Percentiles rank a stretch among this genome's conserved stretches.
Evolutionary conservation across 2,329 filamentous ascomycete species (phyloP).

Genomic region (Colletotrichum sojae): DNA sequence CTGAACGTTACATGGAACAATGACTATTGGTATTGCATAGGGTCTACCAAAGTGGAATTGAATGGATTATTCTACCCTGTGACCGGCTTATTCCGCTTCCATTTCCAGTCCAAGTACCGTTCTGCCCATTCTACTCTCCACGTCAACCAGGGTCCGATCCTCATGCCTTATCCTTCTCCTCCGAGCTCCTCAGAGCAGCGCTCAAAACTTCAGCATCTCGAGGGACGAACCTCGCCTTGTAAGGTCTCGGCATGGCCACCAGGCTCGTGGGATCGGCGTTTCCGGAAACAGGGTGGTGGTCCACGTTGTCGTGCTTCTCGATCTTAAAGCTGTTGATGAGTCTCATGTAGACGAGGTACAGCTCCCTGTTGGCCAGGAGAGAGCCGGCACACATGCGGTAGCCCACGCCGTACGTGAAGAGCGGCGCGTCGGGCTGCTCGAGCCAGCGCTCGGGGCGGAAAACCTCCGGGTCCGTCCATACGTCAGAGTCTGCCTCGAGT

Average conservation of each 20-base stretch:
- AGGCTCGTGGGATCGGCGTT: slow-evolving; percentile 74
- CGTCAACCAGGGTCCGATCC: not conserved
- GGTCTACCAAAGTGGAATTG: too few relatives aligned
- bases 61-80: too few relatives aligned
- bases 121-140: too few relatives aligned
- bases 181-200: not conserved
- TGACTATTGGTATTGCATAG: too few relatives aligned
- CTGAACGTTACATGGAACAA: too few relatives aligned
- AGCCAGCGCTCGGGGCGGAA: slow-evolving; percentile 68
- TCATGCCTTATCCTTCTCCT: not conserved
- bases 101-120: too few relatives aligned
- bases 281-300: slow-evolving; percentile 72
- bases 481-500: slow-evolving; percentile 57
- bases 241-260: slow-evolving; percentile 72
- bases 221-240: slow-evolving; percentile 71
- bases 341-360: slow-evolving; percentile 75
- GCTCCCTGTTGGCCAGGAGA: slow-evolving; percentile 73
- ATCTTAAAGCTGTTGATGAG: slow-evolving; percentile 74
- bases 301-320: slow-evolving; percentile 65
- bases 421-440: slow-evolving; percentile 72
- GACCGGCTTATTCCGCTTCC: too few relatives aligned
- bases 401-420: slow-evolving; percentile 77
- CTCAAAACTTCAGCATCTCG: slow-evolving; percentile 44
- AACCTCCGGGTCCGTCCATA: slow-evolving; percentile 71
- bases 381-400: slow-evolving; percentile 79